Conservation (phyloP, 305 asterid species). For the Fraxinus paxiana region DNA sequence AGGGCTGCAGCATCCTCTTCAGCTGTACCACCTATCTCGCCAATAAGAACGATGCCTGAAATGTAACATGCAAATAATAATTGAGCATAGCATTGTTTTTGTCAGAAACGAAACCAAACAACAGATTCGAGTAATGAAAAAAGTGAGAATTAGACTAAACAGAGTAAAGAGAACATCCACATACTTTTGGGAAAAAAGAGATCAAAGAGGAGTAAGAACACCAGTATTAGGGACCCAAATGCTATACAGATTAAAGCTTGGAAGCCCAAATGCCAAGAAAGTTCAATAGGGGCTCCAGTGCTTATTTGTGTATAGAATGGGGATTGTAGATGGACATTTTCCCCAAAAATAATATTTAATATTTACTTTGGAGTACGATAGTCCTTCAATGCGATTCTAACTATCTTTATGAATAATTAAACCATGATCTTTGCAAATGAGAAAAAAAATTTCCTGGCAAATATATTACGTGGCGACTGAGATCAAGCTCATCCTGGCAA, state of each 20-base stretch:
- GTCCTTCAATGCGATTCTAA: neutral
- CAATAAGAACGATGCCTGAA: constrained; percentile 84
- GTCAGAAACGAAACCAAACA: neutral
- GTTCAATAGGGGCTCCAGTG: neutral
- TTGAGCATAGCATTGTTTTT: neutral
- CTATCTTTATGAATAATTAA: neutral
- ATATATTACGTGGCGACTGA: neutral
- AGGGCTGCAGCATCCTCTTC: constrained; percentile 98
- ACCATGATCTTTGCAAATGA: no score
- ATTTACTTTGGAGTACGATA: neutral
- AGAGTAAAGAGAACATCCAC: neutral
- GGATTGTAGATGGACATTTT: neutral
- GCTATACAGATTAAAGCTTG: neutral
- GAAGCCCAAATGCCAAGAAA: neutral
- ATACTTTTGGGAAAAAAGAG: neutral
- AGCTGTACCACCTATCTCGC: constrained; percentile 98
- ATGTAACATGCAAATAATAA: constrained; percentile 22
- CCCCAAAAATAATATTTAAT: neutral
- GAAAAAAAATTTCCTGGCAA: no score
- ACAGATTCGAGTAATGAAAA: neutral
- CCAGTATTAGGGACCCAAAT: neutral
- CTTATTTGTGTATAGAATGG: neutral
- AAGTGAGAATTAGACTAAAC: neutral
- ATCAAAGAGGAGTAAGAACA: neutral
- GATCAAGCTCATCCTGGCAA: constrained; percentile 3